phyloP scores from a whole-genome alignment of 169 alveolate species.

The Plasmodium reichenowi region DNA sequence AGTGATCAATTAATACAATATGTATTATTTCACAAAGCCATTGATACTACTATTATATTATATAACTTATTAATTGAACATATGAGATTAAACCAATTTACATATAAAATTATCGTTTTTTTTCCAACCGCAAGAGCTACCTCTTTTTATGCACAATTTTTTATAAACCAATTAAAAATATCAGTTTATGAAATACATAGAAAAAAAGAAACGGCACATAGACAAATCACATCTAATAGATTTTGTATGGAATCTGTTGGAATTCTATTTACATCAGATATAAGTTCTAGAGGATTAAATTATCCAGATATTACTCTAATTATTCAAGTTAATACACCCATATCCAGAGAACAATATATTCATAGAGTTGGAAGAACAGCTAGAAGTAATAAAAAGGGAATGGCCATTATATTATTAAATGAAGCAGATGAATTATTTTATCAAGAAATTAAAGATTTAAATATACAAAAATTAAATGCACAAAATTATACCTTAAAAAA shows the following conservation, averaged over 20 bases:
- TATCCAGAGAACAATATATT: constrained; percentile 94
- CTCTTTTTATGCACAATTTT: constrained; percentile 78
- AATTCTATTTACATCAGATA: constrained; percentile 92
- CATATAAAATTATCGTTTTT: constrained; percentile 77
- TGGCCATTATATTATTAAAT: constrained; percentile 78
- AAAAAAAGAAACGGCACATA: constrained; percentile 73
- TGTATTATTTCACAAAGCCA: constrained; percentile 77
- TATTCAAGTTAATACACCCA: constrained; percentile 96
- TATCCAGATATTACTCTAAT: constrained; percentile 98
- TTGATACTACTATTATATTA: constrained; percentile 77
- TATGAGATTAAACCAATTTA: constrained; percentile 74
- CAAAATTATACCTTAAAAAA: constrained; percentile 62
- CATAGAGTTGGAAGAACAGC: constrained; percentile 99
- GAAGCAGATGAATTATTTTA: constrained; percentile 80
- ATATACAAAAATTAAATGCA: constrained; percentile 56
- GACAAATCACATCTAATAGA: constrained; percentile 76
- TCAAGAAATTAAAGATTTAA: constrained; percentile 74
- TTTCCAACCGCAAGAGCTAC: constrained; percentile 83
- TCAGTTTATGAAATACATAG: constrained; percentile 80
- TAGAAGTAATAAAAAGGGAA: constrained; percentile 95
- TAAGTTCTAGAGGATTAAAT: constrained; percentile 98
- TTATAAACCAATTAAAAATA: constrained; percentile 79
- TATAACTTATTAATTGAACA: constrained; percentile 77
- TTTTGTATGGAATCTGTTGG: constrained; percentile 79
- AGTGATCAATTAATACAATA: constrained; percentile 76